Percentiles rank a stretch among this genome's conserved stretches.
Conservation (phyloP, 352 stramenopile species). For the Pythium plurisporium region DNA sequence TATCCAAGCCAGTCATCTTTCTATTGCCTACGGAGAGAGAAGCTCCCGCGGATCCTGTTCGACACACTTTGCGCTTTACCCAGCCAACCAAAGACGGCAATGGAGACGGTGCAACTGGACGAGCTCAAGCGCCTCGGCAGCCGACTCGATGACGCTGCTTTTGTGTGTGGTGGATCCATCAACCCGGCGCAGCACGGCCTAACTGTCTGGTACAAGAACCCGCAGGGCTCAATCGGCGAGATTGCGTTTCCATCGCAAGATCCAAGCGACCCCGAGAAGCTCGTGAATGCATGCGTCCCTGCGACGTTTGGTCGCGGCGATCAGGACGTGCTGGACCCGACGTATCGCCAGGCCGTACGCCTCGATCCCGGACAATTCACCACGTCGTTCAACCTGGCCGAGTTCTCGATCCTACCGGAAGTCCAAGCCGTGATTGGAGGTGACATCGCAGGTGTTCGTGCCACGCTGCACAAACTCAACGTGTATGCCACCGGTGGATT, state of each 20-base stretch:
- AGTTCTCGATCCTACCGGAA: slow-evolving; percentile 2
- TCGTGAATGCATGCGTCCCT: not conserved
- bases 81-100: too few relatives aligned
- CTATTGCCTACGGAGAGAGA: too few relatives aligned
- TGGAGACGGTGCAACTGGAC: too few relatives aligned
- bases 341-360: slow-evolving; percentile 4
- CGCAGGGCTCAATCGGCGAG: not conserved
- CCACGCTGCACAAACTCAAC: slow-evolving; percentile 12
- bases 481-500: slow-evolving; percentile 10
- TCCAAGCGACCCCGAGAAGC: not conserved
- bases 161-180: not conserved
- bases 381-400: not conserved
- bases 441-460: not conserved
- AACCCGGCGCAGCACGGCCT: not conserved
- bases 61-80: too few relatives aligned
- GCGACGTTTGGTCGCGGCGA: slow-evolving; percentile 7
- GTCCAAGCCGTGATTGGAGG: not conserved
- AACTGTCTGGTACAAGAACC: not conserved
- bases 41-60: too few relatives aligned
- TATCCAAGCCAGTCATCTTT: too few relatives aligned
- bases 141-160: not conserved
- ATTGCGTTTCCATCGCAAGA: not conserved
- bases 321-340: slow-evolving; percentile 3
- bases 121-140: not conserved
- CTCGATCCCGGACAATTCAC: not conserved